Base-by-base conservation (phyloP, 169 alveolate genomes). In the Eimeria tenella region DNA sequence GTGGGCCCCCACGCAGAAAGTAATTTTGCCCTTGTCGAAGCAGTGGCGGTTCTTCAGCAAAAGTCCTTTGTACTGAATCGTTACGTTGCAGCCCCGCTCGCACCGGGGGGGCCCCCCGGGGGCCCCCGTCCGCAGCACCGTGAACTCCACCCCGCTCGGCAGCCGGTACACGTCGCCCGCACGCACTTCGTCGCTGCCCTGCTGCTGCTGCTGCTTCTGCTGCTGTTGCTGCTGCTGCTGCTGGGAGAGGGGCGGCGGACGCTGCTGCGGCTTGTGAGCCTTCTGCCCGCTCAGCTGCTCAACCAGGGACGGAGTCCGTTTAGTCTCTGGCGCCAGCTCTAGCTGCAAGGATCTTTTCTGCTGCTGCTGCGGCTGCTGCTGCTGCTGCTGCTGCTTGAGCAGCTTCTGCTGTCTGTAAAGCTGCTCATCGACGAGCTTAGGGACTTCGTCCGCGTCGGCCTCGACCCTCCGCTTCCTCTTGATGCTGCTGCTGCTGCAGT, bases 21-120 rank as follows among this genome's bases (percentile, higher is more conserved):
- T 50, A 6, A 87, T 42, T 15, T 52, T 21, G 19, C 93, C 93
- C 2, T 50, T 70, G 55, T 87, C 93, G 25, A 87, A 87, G 49
- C 86, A 19, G 13, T 71, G 62, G 10, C 42, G 25, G 5, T 6
- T 23, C 71, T 65, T 71, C 23, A 73, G 75, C 21, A 87, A 58
- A 11, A 70, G n/a, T 3, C 93, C 93, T 31, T 53, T 87, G 49
- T 87, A 87, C 71, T 68, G 74, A 21, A 87, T 21, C 6, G 82
- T n/a, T n/a, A 87, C 58, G 60, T 5, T n/a, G n/a, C 52, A 68
- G 71, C 56, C 93, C 86, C 7, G 23, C 55, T 17, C 21, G 70
- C 86, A 87, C 31, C 42, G 73, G 10, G 19, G 49, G 9, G 53
- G 53, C 10, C 23, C 55, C 7, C 10, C 17, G n/a, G 13, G 6